Conservation (phyloP, 257 asterid genomes). For the Echites panduratus region DNA sequence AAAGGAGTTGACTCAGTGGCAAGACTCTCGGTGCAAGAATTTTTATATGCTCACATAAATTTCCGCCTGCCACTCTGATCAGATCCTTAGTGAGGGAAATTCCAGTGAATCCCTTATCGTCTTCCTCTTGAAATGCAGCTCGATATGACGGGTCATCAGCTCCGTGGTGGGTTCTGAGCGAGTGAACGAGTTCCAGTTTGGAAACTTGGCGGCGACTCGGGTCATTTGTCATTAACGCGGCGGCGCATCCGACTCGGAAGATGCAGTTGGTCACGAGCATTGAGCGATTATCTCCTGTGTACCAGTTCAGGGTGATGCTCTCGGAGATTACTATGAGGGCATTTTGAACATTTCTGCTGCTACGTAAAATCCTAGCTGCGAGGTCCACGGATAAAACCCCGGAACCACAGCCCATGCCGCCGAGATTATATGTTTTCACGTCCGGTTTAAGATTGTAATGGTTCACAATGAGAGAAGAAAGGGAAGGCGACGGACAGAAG, state of each 20-base stretch:
- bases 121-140: conserved; percentile 65
- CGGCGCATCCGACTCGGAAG: conserved; percentile 63
- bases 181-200: conserved; percentile 46
- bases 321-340: conserved; percentile 56
- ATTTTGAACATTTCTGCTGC: conserved; percentile 33
- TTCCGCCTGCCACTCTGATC: conserved; percentile 42
- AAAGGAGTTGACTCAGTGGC: conserved; percentile 44
- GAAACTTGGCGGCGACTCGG: conserved; percentile 29
- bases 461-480: conserved; percentile 43
- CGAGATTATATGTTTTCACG: conserved; percentile 55
- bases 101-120: conserved; percentile 46
- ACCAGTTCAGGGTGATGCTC: conserved; percentile 58
- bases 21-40: conserved; percentile 47
- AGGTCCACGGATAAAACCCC: conserved; percentile 48
- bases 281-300: conserved; percentile 50
- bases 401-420: conserved; percentile 77
- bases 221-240: conserved; percentile 45
- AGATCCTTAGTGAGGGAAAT: conserved; percentile 51
- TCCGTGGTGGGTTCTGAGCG: conserved; percentile 63
- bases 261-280: conserved; percentile 68
- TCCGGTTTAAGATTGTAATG: conserved; percentile 44
- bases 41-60: conserved; percentile 38
- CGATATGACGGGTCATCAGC: conserved; percentile 44
- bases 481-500: conserved; percentile 58
- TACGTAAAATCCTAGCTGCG: conserved; percentile 51